A percentile compares a stretch with the other conserved stretches of the same genome.
phyloP scores from a whole-genome alignment of 305 asterid species.

The Fraxinus greggii region DNA sequence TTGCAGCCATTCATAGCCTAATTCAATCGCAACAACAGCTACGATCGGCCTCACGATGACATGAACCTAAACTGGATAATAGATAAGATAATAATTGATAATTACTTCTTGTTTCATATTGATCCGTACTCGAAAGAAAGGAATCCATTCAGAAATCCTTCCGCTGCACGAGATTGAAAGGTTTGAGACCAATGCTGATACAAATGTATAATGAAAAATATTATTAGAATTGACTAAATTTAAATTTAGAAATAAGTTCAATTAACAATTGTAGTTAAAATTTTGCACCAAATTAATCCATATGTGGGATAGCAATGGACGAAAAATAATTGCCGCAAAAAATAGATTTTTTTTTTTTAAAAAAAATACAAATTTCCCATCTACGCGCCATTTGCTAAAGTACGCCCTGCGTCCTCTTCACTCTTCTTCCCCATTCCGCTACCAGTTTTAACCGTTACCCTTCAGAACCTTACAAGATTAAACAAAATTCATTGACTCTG shows the following conservation, averaged over 20 bases:
- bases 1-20: too few species aligned
- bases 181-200: too few species aligned
- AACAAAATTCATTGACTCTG: not conserved
- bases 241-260: not conserved
- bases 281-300: not conserved
- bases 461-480: too few species aligned
- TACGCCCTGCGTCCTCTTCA: slow-evolving; percentile 31
- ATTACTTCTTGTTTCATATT: too few species aligned
- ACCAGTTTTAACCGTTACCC: slow-evolving; percentile 32
- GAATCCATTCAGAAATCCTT: too few species aligned
- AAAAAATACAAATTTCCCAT: slow-evolving; percentile 19
- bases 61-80: too few species aligned
- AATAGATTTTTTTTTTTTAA: not conserved
- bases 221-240: not conserved
- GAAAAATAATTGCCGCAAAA: not conserved
- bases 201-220: not conserved
- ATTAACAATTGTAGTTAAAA: not conserved
- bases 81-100: too few species aligned
- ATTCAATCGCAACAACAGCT: too few species aligned
- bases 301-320: not conserved
- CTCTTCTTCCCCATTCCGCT: slow-evolving; percentile 12
- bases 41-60: too few species aligned
- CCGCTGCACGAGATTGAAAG: too few species aligned
- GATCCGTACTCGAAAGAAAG: too few species aligned
- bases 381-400: slow-evolving; percentile 27